Conservation (phyloP, 2,329 filamentous ascomycete genomes). For the Grosmannia clavigera region DNA sequence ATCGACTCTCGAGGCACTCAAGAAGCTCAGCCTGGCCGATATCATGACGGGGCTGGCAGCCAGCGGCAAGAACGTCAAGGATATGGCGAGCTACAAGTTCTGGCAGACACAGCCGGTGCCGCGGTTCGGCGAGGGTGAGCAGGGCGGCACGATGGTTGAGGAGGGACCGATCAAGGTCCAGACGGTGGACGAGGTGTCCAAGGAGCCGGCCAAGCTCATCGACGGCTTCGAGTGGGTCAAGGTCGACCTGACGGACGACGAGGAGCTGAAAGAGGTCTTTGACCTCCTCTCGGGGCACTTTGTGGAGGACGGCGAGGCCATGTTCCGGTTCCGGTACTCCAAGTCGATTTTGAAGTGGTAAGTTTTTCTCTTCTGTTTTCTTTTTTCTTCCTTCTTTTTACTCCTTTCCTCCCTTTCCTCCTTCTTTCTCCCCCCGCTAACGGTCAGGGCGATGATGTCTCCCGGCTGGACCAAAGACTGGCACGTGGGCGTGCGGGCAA, state of each 20-base stretch:
- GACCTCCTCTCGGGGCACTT: conserved; percentile 88
- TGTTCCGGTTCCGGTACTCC: conserved; percentile 97
- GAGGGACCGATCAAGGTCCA: conserved; percentile 81
- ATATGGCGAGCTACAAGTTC: conserved; percentile 97
- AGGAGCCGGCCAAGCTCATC: conserved; percentile 61
- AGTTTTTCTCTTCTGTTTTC: conserved; percentile 13
- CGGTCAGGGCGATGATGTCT: conserved; percentile 71
- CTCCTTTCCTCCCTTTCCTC: too few species aligned
- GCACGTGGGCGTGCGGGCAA: conserved; percentile 86
- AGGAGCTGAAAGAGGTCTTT: conserved; percentile 78
- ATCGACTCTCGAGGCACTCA: conserved; percentile 39
- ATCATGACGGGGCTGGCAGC: conserved; percentile 65
- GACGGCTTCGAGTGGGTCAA: conserved; percentile 90
- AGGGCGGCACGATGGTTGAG: conserved; percentile 30
- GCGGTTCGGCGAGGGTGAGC: conserved; percentile 50
- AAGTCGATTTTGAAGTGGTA: conserved; percentile 80
- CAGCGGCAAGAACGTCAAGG: conserved; percentile 79
- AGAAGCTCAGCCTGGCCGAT: conserved; percentile 54
- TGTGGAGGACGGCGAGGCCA: conserved; percentile 91
- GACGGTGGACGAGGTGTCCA: conserved; percentile 65
- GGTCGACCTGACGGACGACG: conserved; percentile 69
- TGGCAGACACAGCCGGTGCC: conserved; percentile 96
- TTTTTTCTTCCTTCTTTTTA: not conserved
- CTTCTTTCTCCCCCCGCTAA: too few species aligned
- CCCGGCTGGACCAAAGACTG: conserved; percentile 90